Evolutionary conservation across 352 stramenopile species (phyloP).

Genomic region (Pythium phragmitis): DNA sequence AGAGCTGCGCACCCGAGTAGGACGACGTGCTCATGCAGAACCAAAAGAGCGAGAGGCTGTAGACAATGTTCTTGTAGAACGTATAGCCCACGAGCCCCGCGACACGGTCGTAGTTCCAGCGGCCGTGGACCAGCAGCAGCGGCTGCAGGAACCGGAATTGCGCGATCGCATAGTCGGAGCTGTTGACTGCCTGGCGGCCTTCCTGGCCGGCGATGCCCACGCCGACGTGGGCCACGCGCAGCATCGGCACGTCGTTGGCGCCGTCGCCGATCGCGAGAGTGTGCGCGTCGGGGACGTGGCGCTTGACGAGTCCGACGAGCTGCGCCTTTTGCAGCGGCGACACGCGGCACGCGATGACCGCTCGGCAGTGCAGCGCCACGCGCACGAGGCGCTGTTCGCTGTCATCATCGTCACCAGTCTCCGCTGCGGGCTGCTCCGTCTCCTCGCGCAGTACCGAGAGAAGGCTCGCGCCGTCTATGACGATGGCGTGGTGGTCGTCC

Average conservation of each 20-base stretch:
- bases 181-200: constrained; percentile 94
- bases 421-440: constrained; percentile 7
- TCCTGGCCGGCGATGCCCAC: constrained; percentile 97
- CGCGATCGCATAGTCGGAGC: constrained; percentile 74
- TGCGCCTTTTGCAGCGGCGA: constrained; percentile 97
- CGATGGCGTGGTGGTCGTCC: constrained; percentile 69
- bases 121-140: constrained; percentile 73
- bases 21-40: constrained; percentile 83
- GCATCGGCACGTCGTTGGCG: constrained; percentile 90
- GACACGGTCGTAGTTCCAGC: constrained; percentile 84
- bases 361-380: constrained; percentile 87
- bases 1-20: constrained; percentile 88
- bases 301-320: constrained; percentile 94
- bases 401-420: constrained; percentile 30
- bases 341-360: constrained; percentile 97
- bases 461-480: constrained; percentile 95
- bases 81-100: constrained; percentile 89
- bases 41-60: constrained; percentile 90
- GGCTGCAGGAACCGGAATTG: constrained; percentile 79
- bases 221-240: constrained; percentile 83
- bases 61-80: constrained; percentile 91
- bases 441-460: constrained; percentile 57
- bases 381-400: constrained; percentile 60
- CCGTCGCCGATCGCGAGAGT: constrained; percentile 88
- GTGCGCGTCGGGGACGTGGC: constrained; percentile 70